Evolutionary conservation across 2,329 filamentous ascomycete species (phyloP).

Genomic region (Myriosclerotinia duriaeana): DNA sequence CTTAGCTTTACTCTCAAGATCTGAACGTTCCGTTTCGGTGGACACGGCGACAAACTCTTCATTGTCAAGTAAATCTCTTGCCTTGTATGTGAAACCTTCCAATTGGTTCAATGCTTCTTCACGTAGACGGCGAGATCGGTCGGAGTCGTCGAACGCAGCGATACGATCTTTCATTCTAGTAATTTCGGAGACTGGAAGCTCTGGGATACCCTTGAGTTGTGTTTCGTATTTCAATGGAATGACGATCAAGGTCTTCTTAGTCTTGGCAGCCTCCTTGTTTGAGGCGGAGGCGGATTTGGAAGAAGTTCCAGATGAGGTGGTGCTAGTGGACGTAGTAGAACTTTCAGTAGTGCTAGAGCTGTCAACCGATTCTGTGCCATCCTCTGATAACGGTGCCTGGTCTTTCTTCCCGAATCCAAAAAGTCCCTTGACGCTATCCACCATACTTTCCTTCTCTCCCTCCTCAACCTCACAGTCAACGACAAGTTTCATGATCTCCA

Average conservation of each 20-base stretch:
- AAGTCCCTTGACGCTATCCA: constrained; percentile 93
- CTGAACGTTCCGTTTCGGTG: constrained; percentile 63
- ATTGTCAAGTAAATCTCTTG: constrained; percentile 77
- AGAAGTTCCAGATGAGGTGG: constrained; percentile 49
- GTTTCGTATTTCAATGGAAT: constrained; percentile 38
- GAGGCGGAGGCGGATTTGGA: constrained; percentile 42
- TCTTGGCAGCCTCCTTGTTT: constrained; percentile 34
- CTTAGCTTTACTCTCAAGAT: constrained; percentile 66
- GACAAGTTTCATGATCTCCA: constrained; percentile 71
- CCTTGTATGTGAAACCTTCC: constrained; percentile 89
- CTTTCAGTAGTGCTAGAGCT: constrained; percentile 45
- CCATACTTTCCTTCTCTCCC: constrained; percentile 71
- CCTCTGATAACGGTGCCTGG: constrained; percentile 67
- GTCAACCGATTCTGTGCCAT: constrained; percentile 53
- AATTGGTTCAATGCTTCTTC: constrained; percentile 90
- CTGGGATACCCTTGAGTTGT: constrained; percentile 36
- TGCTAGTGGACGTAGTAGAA: constrained; percentile 48
- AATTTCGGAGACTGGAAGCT: constrained; percentile 36
- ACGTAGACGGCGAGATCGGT: constrained; percentile 70
- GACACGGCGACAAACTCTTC: constrained; percentile 71
- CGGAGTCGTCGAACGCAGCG: constrained; percentile 80
- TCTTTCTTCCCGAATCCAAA: constrained; percentile 94
- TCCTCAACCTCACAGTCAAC: constrained; percentile 83
- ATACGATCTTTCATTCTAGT: constrained; percentile 58
- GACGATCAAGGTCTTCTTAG: constrained; percentile 38